Evolutionary conservation across 371 early-diverging fungal species (phyloP), one percentile per base, ranked within the genome.

Genomic region (Mortierella sp.): DNA sequence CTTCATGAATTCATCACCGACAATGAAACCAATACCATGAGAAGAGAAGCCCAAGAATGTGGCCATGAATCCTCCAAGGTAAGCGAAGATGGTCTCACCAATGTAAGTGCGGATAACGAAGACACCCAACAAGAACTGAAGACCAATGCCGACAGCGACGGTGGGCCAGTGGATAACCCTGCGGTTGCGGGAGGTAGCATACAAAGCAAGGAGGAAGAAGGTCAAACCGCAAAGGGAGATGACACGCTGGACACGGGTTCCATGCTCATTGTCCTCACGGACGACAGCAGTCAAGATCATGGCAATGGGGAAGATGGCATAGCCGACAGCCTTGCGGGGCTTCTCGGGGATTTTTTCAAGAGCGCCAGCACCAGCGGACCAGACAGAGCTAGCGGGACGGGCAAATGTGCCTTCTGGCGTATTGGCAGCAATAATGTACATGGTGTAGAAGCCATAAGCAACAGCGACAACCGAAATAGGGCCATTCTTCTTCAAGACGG

Each of bases 51-150:
- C 87, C 35, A 97, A 86, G 79, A 95, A 91, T 7, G 79, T 76
- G 61, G 91, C 85, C 65, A 92, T 90, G 64, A 89, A 84, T 0
- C 53, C 76, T 45, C 96, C 89, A 17, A 93, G 54, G 92, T 93
- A 95, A 13, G 86, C 71, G 86, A 97, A 96, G 61, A 95, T 86
- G 76, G 90, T 88, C 63, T 89, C 85, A n/a, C 97, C 97, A 63
- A 91, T 87, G 32, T 80, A 72, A n/a, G 93, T 92, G 62, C 90
- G 88, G 75, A 96, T 87, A 26, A 96, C 94, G 76, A 97, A 91
- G 54, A 95, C 83, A 35, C 93, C 97, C 61, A 97, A 68, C 40
- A 94, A 59, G 84, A 91, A 93, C 82, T 97, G 96, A 65, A 94
- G 47, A 34, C 93, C 76, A 34, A 92, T 85, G 26, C 94, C 96